A percentile compares a stretch with the other conserved stretches of the same genome.
phyloP scores from a whole-genome alignment of 2,329 filamentous ascomycete genomes.

The Pseudocercospora macadamiae region DNA sequence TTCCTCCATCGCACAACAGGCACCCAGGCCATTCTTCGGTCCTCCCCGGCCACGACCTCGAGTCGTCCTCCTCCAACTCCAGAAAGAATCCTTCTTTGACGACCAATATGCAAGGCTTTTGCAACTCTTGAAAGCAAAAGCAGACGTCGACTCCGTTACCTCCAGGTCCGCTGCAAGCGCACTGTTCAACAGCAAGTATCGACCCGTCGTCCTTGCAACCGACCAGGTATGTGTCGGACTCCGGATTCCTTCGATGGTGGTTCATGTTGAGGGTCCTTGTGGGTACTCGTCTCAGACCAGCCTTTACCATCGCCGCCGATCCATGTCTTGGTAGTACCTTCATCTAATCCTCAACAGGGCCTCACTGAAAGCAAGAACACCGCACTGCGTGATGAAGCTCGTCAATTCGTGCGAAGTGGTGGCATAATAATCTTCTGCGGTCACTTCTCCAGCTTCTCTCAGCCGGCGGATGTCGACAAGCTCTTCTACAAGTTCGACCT shows the following conservation, averaged over 20 bases:
- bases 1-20: constrained; percentile 13
- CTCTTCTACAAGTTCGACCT: constrained; percentile 26
- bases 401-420: constrained; percentile 24
- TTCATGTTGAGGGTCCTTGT: background rate
- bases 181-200: constrained; percentile 8
- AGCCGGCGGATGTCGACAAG: constrained; percentile 10
- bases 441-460: constrained; percentile 21
- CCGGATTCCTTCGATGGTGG: background rate
- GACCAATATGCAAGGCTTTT: constrained; percentile 20
- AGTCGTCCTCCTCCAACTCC: constrained; percentile 25
- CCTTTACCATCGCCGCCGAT: no score
- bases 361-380: constrained; percentile 17
- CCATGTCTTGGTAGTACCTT: no score
- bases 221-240: constrained; percentile 8
- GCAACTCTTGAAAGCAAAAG: constrained; percentile 13
- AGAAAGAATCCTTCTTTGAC: constrained; percentile 26
- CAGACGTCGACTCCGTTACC: constrained; percentile 22
- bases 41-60: constrained; percentile 16
- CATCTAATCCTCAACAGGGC: constrained; percentile 10
- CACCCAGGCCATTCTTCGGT: constrained; percentile 17
- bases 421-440: constrained; percentile 28
- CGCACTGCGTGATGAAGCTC: constrained; percentile 19
- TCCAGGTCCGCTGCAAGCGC: constrained; percentile 16
- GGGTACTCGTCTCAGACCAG: background rate
- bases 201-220: constrained; percentile 21